Conservation (phyloP, 441 rosid genomes). For the Jatropha multifida region DNA sequence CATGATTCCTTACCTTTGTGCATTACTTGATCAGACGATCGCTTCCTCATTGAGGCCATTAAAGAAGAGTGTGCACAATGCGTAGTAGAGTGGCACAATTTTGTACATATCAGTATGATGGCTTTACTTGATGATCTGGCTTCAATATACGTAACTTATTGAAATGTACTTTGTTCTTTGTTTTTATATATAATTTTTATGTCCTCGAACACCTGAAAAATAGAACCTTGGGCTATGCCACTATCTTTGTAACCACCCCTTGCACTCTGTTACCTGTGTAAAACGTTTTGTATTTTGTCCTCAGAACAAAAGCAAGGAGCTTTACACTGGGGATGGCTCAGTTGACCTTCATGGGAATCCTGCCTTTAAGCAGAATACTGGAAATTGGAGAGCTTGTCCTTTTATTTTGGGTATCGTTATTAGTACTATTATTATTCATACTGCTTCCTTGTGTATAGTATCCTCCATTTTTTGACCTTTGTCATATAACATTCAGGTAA, state of each 20-base stretch:
- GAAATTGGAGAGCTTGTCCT: slow-evolving; percentile 72
- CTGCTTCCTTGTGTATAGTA: neutral
- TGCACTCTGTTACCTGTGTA: neutral
- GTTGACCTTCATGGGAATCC: slow-evolving; percentile 52
- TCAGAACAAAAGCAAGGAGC: slow-evolving; percentile 37
- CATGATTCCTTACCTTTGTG: neutral
- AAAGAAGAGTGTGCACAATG: neutral
- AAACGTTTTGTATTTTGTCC: slow-evolving; percentile 6
- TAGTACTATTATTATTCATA: slow-evolving; percentile 2
- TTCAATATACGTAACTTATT: neutral
- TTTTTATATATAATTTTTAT: neutral
- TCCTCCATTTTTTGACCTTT: slow-evolving; percentile 4
- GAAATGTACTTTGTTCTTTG: neutral
- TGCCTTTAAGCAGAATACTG: slow-evolving; percentile 57
- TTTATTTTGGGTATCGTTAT: slow-evolving; percentile 50
- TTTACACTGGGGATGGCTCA: slow-evolving; percentile 68
- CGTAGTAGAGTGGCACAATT: neutral
- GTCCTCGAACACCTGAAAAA: neutral
- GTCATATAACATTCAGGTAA: slow-evolving; percentile 40
- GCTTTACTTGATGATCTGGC: neutral
- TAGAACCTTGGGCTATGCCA: neutral
- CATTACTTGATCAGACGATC: neutral
- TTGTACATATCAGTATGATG: neutral
- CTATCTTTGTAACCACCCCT: neutral
- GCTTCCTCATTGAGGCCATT: neutral